A percentile compares a stretch with the other conserved stretches of the same genome.
phyloP scores from a whole-genome alignment of 2,329 filamentous ascomycete species.

The Dothidotthia symphoricarpi region DNA sequence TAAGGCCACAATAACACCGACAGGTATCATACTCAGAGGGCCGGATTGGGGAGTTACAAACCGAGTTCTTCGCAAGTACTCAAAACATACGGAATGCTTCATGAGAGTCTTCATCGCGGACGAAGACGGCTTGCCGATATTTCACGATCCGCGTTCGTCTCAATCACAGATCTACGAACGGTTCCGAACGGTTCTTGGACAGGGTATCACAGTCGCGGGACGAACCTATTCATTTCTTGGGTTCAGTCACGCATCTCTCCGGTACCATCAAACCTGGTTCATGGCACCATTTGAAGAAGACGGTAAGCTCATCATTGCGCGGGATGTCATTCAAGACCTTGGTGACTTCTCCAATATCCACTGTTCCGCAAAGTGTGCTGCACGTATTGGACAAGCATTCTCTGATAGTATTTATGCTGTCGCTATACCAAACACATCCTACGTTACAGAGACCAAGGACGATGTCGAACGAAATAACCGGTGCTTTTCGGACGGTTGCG shows the following conservation, averaged over 20 bases:
- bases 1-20: constrained; percentile 52
- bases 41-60: constrained; percentile 59
- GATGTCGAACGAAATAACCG: constrained; percentile 59
- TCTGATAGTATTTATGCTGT: constrained; percentile 73
- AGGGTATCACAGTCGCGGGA: constrained; percentile 52
- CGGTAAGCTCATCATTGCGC: constrained; percentile 48
- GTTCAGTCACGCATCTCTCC: constrained; percentile 35
- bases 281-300: constrained; percentile 31
- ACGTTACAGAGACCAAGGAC: constrained; percentile 38
- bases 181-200: constrained; percentile 60
- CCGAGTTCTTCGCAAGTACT: constrained; percentile 31
- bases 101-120: constrained; percentile 69
- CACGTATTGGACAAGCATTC: constrained; percentile 66
- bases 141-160: constrained; percentile 50
- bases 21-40: constrained; percentile 45
- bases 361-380: constrained; percentile 58
- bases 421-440: constrained; percentile 52
- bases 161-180: constrained; percentile 37
- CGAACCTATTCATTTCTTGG: constrained; percentile 34
- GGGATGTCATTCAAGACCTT: constrained; percentile 52
- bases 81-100: constrained; percentile 26
- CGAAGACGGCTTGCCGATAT: constrained; percentile 66
- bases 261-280: constrained; percentile 34
- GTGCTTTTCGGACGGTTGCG: constrained; percentile 77
- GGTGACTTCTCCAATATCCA: constrained; percentile 49